Base-by-base conservation (phyloP, 2,329 filamentous ascomycete genomes). In the Fusarium heterosporum region DNA sequence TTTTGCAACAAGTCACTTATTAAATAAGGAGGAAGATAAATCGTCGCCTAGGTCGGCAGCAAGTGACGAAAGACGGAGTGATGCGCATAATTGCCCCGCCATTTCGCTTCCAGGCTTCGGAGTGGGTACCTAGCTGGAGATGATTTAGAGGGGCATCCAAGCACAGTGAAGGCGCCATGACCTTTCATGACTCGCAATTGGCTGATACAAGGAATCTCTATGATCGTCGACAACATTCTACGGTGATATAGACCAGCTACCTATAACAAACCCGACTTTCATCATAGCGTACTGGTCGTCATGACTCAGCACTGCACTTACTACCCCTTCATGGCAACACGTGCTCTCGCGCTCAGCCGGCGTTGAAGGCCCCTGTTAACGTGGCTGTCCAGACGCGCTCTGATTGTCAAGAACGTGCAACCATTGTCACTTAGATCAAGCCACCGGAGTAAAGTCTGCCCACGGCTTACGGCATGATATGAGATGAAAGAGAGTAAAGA, bases 21-120 rank as follows among this genome's bases (percentile, higher is more conserved):
- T 42, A 42, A 42, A 30, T 29, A 46, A 53, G 50, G 50, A 53
- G 50, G 40, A 12, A 47, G 16, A 43, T 29, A 29, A 29, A 29
- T 29, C 9, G 28, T 29, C 11, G 28, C 28, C 28, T 12, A 29
- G n/a, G 34, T 36, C 34, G 16, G 16, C 16, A 19, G 14, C 32
- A 30, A 38, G 34, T 54, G 34, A 26, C 29, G 26, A 43, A 26
- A 66, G 57, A 67, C 70, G 64, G 26, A 43, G 32, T 69, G 57
- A 67, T 72, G 64, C 64, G 66, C 59, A 69, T 65, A 64, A 68
- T 64, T 68, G 55, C 70, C 71, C 71, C 71, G 65, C 71, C 68
- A 70, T 73, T 64, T 68, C 40, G 56, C 61, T 68, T 62, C 67
- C 55, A 55, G 30, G 51, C 49, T 59, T 72, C 54, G 71, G 40